Base-by-base conservation (phyloP, 768 basidiomycete species). In the Tricholoma flavovirens region DNA sequence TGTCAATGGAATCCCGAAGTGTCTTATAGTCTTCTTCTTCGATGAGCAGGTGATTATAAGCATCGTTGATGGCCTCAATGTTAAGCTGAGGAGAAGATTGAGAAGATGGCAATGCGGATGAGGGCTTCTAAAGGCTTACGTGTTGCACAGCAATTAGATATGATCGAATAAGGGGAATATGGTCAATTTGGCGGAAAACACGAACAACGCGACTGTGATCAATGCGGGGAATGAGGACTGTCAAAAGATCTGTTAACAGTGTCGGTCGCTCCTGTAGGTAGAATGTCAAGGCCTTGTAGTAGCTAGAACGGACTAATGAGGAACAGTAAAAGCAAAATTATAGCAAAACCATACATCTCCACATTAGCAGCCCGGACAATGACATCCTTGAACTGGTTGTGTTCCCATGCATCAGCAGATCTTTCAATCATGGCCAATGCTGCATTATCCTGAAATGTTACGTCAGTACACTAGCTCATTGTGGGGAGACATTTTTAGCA, bases 11-110 rank as follows among this genome's bases (percentile, higher is more conserved):
- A 70, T 97, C 97, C 8, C 96, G 90, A 7, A 99, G 82, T 0
- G 96, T 98, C 72, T 96, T 93, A 78, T 95, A 93, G 68, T 99
- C 96, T 73, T 99, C 97, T 70, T 99, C 97, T 70, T 99, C 97
- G 57, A 99, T 98, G 42, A 98, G 79, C n/a, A 99, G 77, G 65
- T 93, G 90, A 65, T 98, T 98, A 76, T 97, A 98, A 7, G 96
- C 95, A 62, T 97, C 94, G 66, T 99, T 99, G 66, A 99, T 93
- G 14, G 95, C 92, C 67, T 95, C 92, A 46, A 98, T 83, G 71
- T 99, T 98, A 67, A 96, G 80, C 87, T 96, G 26, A 21, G 29
- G 6, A 30, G 9, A 53, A n/a, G 19, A 43, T n/a, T 53, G 24
- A 21, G 12, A 40, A 7, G 11, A n/a, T 8, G 35, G 10, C 19